Evolutionary conservation across 2,329 filamentous ascomycete species (phyloP).

Genomic region (Pseudogymnoascus sp.): DNA sequence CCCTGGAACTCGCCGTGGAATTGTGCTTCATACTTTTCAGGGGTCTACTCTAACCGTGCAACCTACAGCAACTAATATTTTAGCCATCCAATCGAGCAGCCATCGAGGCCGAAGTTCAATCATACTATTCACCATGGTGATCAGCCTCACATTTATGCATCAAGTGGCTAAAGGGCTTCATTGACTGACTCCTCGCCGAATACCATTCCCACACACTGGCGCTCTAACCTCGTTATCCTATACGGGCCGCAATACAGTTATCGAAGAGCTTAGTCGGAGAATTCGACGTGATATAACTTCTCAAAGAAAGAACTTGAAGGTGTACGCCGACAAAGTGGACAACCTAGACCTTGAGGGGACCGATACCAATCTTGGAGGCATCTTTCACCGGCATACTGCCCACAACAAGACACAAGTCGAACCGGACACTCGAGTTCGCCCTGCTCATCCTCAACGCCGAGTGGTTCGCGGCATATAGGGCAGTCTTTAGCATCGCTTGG

Average conservation of each 20-base stretch:
- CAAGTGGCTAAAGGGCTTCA: background rate
- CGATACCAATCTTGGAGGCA: slow-evolving; percentile 20
- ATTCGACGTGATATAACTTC: slow-evolving; percentile 13
- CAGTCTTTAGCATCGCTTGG: slow-evolving; percentile 16
- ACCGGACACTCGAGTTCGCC: slow-evolving; percentile 16
- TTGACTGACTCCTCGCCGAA: background rate
- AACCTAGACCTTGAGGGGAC: slow-evolving; percentile 5
- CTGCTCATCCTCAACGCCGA: slow-evolving; percentile 14
- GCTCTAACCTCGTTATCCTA: background rate
- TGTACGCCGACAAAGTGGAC: slow-evolving; percentile 18
- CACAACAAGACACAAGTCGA: slow-evolving; percentile 21
- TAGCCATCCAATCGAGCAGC: background rate
- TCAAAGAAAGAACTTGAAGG: slow-evolving; percentile 15
- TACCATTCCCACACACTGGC: background rate
- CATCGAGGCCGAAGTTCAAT: background rate
- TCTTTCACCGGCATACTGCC: slow-evolving; percentile 17
- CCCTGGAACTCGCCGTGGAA: background rate
- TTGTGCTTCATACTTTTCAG: background rate
- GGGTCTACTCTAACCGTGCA: background rate
- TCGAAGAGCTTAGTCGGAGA: background rate
- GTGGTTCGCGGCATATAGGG: slow-evolving; percentile 19
- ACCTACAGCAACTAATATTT: background rate
- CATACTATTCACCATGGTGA: background rate
- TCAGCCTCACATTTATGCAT: background rate
- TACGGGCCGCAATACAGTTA: background rate